Percentiles rank a stretch among this genome's conserved stretches.
These are phyloP conservation scores for Saccharomycopsis javanensis DNA, from an alignment of 805 yeast species.

Conservation along the genomic window DNA sequence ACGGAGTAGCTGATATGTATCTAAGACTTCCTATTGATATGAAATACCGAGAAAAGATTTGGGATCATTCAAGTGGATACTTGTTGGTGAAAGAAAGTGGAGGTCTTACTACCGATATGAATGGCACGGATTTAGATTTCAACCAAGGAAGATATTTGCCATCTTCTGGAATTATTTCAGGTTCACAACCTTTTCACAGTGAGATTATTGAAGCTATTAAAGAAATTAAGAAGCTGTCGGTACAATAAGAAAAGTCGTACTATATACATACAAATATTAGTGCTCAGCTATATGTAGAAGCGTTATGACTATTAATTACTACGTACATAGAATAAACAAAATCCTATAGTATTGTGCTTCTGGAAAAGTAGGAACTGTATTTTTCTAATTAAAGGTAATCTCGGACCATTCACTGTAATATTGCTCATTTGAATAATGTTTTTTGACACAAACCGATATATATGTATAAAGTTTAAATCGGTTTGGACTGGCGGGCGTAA, in stretches of 20 bases:
- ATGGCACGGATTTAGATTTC: slow-evolving; percentile 67
- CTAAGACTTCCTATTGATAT: slow-evolving; percentile 74
- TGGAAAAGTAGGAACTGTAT: background rate
- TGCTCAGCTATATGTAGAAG: background rate
- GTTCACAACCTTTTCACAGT: slow-evolving; percentile 30
- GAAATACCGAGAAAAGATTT: slow-evolving; percentile 81
- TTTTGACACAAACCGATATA: too few relatives aligned
- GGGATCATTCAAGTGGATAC: slow-evolving; percentile 99
- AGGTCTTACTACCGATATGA: slow-evolving; percentile 79
- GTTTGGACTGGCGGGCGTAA: background rate
- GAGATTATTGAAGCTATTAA: slow-evolving; percentile 26
- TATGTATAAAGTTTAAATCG: too few relatives aligned
- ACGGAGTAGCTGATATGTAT: slow-evolving; percentile 89
- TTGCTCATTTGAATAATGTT: too few relatives aligned
- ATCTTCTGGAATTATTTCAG: slow-evolving; percentile 92
- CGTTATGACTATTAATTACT: too few relatives aligned
- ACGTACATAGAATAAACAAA: background rate
- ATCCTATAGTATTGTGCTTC: background rate
- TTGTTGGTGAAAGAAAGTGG: slow-evolving; percentile 83
- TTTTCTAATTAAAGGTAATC: background rate
- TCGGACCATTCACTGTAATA: background rate
- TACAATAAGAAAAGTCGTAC: too few relatives aligned
- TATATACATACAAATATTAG: too few relatives aligned
- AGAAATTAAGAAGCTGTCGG: slow-evolving; percentile 2
- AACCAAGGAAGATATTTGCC: slow-evolving; percentile 71